Evolutionary conservation across 306 rosid genomes (phyloP), one percentile per base, ranked within the genome.

Genomic region (Rosa chinensis): DNA sequence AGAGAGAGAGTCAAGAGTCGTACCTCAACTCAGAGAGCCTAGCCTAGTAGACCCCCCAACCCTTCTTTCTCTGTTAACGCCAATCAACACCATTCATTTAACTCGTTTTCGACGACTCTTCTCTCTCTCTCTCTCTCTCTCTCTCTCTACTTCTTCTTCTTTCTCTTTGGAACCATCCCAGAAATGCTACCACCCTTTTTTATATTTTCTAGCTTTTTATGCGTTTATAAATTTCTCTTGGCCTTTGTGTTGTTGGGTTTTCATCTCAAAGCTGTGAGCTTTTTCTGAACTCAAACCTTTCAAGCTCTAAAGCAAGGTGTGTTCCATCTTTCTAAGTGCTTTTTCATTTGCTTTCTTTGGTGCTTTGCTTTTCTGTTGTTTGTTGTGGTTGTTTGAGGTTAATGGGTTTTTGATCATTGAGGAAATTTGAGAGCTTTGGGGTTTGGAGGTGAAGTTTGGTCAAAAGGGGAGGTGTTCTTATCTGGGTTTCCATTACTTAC

Each of bases 81-180:
- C 76, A 48, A 43, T 61, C 70, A 44, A 20, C 43, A 23, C 11
- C 66, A n/a, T 16, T 66, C 45, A 0, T 42, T 61, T 10, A 20
- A 77, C 88, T 85, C 85, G 86, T 80, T 82, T 83, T 82, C 87
- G 73, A 83, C 86, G 71, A 73, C 85, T 76, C 72, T 43, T 78
- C 67, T 28, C 66, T 59, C 66, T 59, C 2, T 63, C 86, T 64
- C 42, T 0, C 44, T 42, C 44, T 42, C 44, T 5, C 44, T 69
- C 84, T 78, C 67, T 28, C 64, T 59, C 66, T 59, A 2, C 74
- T 23, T 59, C 8, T 61, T 25, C 18, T 62, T 66, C 23, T 43
- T 40, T 59, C 12, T 16, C 45, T 70, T 23, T 20, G 70, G 83
- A 79, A 79, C 80, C 74, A 43, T 49, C 86, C 74, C n/a, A 42